These are phyloP conservation scores for Gautieria morchelliformis DNA, from an alignment of 768 basidiomycete genomes.

Conservation along the genomic window DNA sequence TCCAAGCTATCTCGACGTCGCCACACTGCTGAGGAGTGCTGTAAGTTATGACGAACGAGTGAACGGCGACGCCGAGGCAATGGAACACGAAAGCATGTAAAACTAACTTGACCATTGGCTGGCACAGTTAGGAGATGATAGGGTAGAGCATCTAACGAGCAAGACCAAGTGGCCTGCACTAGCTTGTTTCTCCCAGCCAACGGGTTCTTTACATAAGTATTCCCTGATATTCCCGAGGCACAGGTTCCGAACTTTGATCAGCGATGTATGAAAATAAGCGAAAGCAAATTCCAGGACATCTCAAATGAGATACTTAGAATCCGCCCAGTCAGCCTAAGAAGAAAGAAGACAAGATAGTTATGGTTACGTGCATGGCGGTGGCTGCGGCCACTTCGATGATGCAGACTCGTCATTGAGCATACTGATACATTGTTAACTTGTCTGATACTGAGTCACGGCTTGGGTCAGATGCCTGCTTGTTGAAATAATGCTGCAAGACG, in stretches of 20 bases:
- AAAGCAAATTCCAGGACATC: background rate
- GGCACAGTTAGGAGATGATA: background rate
- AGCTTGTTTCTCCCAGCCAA: background rate
- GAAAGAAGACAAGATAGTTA: background rate
- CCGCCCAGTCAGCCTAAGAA: background rate
- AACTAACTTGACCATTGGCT: background rate
- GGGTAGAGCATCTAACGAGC: background rate
- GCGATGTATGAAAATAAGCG: background rate
- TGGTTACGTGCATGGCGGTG: too few species aligned
- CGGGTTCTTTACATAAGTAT: too few species aligned
- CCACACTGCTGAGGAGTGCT: slow-evolving; percentile 6
- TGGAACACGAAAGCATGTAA: background rate
- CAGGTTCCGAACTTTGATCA: background rate
- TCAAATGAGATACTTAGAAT: background rate
- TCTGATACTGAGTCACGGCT: too few species aligned
- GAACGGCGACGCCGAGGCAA: background rate
- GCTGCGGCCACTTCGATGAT: too few species aligned
- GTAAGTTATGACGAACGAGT: background rate
- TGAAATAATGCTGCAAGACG: too few species aligned
- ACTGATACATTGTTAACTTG: too few species aligned
- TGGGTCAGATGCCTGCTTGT: too few species aligned
- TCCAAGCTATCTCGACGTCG: slow-evolving; percentile 1
- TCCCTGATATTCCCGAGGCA: background rate
- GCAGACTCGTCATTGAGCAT: too few species aligned
- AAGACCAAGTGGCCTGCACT: background rate